Percentiles rank a stretch among this genome's conserved stretches.
Evolutionary conservation across 345 rosid species (phyloP).

Genomic region (Camelina neglecta): DNA sequence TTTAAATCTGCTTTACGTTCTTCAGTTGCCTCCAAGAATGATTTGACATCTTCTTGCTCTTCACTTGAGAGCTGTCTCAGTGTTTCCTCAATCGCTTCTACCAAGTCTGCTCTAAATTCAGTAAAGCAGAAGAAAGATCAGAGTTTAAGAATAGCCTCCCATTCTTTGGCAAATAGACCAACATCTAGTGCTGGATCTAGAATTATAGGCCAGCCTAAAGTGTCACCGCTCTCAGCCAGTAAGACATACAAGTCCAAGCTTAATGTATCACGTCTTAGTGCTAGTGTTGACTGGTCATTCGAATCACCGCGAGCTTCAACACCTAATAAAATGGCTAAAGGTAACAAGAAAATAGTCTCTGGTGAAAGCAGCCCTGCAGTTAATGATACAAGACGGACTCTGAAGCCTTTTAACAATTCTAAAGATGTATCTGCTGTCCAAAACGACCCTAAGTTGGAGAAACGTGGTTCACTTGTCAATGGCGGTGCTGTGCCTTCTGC

Average conservation of each 20-base stretch:
- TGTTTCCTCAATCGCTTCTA: slow-evolving; percentile 52
- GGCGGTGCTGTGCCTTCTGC: slow-evolving; percentile 45
- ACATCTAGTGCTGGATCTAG: slow-evolving; percentile 46
- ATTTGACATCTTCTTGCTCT: slow-evolving; percentile 65
- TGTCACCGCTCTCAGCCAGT: slow-evolving; percentile 49
- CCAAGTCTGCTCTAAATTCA: slow-evolving; percentile 49
- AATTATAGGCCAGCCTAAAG: slow-evolving; percentile 49
- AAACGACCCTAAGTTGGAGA: slow-evolving; percentile 41
- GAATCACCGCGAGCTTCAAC: slow-evolving; percentile 61
- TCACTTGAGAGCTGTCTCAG: slow-evolving; percentile 70
- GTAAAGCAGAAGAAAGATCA: slow-evolving; percentile 43
- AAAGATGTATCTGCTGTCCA: slow-evolving; percentile 45
- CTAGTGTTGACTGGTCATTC: slow-evolving; percentile 81
- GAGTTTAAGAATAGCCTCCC: slow-evolving; percentile 44
- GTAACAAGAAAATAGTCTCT: slow-evolving; percentile 17
- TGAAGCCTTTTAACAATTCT: slow-evolving; percentile 43
- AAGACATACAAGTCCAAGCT: slow-evolving; percentile 54
- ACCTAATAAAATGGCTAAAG: slow-evolving; percentile 53
- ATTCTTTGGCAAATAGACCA: slow-evolving; percentile 47
- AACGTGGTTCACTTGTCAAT: slow-evolving; percentile 46
- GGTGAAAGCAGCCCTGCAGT: slow-evolving; percentile 30
- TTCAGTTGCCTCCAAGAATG: slow-evolving; percentile 55
- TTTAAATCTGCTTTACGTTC: slow-evolving; percentile 52
- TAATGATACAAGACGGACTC: slow-evolving; percentile 39
- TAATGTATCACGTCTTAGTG: slow-evolving; percentile 58